Conservation (phyloP, 2,329 filamentous ascomycete species). For the Chrysoporthe cubensis region DNA sequence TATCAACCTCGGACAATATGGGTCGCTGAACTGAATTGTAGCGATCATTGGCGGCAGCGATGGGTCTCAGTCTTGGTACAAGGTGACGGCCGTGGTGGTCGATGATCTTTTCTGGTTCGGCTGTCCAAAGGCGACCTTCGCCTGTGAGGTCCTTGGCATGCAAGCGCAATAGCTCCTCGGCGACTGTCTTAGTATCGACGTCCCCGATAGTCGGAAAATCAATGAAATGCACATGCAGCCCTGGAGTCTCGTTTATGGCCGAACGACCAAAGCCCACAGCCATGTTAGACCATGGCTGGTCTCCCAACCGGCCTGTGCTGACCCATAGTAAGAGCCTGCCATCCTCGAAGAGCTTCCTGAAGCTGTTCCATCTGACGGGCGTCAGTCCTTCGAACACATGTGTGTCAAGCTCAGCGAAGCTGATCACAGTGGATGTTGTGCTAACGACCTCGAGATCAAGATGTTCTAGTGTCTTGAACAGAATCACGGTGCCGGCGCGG, state of each 20-base stretch:
- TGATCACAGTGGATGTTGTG: slow-evolving; percentile 24
- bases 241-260: slow-evolving; percentile 27
- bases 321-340: slow-evolving; percentile 34
- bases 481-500: rapidly evolving
- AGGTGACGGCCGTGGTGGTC: slow-evolving; percentile 16
- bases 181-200: slow-evolving; percentile 24
- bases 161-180: slow-evolving; percentile 28
- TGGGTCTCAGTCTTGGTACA: slow-evolving; percentile 21
- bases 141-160: not conserved
- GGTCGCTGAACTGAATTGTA: slow-evolving; percentile 26
- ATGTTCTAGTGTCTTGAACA: not conserved
- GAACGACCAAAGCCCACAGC: slow-evolving; percentile 33
- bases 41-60: slow-evolving; percentile 29
- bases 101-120: slow-evolving; percentile 30
- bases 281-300: slow-evolving; percentile 34
- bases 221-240: slow-evolving; percentile 31
- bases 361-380: slow-evolving; percentile 13
- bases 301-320: slow-evolving; percentile 29
- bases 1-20: not conserved
- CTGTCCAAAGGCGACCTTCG: slow-evolving; percentile 21
- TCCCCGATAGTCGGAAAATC: slow-evolving; percentile 29
- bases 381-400: slow-evolving; percentile 34
- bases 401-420: slow-evolving; percentile 35
- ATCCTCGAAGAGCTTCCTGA: slow-evolving; percentile 31
- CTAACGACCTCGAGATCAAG: not conserved